Evolutionary conservation across 331 rosid genomes (phyloP), one percentile per base, ranked within the genome.

Genomic region (Phaseolus coccineus): DNA sequence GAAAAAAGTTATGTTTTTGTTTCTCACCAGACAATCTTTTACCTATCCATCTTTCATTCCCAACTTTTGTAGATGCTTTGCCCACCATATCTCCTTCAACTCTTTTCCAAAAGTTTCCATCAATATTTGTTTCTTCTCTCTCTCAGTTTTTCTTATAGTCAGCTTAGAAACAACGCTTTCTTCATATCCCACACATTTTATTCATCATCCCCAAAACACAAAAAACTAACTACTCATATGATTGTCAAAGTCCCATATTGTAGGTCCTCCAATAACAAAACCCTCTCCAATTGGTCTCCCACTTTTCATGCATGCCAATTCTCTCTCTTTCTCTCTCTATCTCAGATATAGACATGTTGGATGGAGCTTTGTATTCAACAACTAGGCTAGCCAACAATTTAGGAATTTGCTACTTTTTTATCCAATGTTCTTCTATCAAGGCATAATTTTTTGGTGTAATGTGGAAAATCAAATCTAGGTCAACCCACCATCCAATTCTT

Each of bases 131-230:
- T 48, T 77, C 46, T 61, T 37, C 9, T 52, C 27, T 30, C 44
- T 8, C 28, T 24, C 63, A 5, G 3, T 1, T 56, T 80, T 8
- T 62, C 7, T 70, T 8, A 19, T 76, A 87, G 91, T 93, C 96
- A 85, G 96, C 97, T 93, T 91, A 79, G 88, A 87, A 86, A 84
- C 91, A 88, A 91, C 97, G 96, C 94, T 31, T 77, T 80, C 77
- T 72, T 85, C 33, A 80, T 86, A 84, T 81, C 84, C 92, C 92
- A 84, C 92, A 79, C 84, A 87, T 78, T 79, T 83, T 63, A 42
- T 83, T 35, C 42, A 39, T 51, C 76, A 72, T 84, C 75, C 74
- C 76, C 81, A 69, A 69, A 64, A 76, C 77, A 84, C 74, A 67
- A 22, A 40, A 88, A 88, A 92, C 88, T 73, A 85, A 84, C 85